These are phyloP conservation scores for Apiospora arundinis DNA, from an alignment of 2,329 filamentous ascomycete genomes.

Conservation along the genomic window DNA sequence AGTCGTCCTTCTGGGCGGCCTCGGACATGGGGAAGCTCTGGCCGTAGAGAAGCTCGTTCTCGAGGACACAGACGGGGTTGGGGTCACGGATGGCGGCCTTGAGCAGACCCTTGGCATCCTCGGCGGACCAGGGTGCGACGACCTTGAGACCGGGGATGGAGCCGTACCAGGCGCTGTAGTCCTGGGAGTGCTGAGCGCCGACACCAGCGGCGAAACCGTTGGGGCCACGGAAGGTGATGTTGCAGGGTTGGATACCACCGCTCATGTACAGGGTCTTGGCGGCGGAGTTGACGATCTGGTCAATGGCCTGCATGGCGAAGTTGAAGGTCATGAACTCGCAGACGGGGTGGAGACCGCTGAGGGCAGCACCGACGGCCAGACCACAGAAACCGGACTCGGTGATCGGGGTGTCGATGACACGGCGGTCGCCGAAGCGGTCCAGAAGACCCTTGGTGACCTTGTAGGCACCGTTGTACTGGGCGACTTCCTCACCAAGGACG, in stretches of 20 bases:
- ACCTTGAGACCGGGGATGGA: slow-evolving; percentile 98
- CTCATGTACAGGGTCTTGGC: slow-evolving; percentile 99
- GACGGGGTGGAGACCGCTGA: slow-evolving; percentile 92
- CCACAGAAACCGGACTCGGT: slow-evolving; percentile 96
- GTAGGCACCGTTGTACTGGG: slow-evolving; percentile 99
- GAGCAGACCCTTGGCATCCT: slow-evolving; percentile 96
- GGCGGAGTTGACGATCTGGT: slow-evolving; percentile 98
- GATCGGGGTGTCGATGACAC: slow-evolving; percentile 98
- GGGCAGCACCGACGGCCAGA: slow-evolving; percentile 91
- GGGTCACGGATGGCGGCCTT: slow-evolving; percentile 98
- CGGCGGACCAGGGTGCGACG: slow-evolving; percentile 92
- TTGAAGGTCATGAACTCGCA: slow-evolving; percentile 99
- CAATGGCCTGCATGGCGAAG: slow-evolving; percentile 99
- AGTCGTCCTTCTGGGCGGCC: slow-evolving; percentile 93
- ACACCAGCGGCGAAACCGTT: slow-evolving; percentile 98
- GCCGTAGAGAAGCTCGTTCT: slow-evolving; percentile 93
- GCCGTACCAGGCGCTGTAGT: slow-evolving; percentile 98
- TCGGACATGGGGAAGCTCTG: slow-evolving; percentile 97
- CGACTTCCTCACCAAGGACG: slow-evolving; percentile 95
- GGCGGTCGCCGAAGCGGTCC: slow-evolving; percentile 96
- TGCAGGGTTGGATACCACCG: slow-evolving; percentile 98
- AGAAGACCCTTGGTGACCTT: slow-evolving; percentile 98
- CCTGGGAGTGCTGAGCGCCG: slow-evolving; percentile 96
- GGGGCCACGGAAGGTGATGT: slow-evolving; percentile 98
- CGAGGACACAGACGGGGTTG: slow-evolving; percentile 91